A percentile compares a stretch with the other conserved stretches of the same genome.
These are phyloP conservation scores for Periconia sp. DNA, from an alignment of 2,329 filamentous ascomycete genomes.

Conservation along the genomic window DNA sequence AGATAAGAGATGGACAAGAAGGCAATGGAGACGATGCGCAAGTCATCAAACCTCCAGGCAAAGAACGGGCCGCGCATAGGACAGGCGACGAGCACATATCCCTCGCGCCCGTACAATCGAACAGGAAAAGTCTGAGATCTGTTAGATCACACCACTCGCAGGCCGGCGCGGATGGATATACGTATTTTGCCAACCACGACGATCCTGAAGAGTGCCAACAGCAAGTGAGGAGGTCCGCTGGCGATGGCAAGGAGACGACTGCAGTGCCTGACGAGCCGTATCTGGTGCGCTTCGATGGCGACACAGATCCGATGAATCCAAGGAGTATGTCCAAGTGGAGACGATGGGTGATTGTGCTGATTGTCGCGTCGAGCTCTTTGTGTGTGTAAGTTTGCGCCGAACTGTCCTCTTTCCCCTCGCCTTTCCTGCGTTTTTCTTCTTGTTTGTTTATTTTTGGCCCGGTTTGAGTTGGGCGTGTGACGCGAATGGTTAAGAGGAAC, in stretches of 20 bases:
- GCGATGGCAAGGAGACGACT: constrained; percentile 5
- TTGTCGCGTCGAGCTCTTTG: constrained; percentile 73
- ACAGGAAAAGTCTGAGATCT: constrained; percentile 15
- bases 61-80: not conserved
- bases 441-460: not conserved
- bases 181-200: constrained; percentile 33
- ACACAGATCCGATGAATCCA: constrained; percentile 73
- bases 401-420: not conserved
- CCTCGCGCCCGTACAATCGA: constrained; percentile 1
- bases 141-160: constrained; percentile 38
- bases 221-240: constrained; percentile 17
- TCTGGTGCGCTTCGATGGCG: constrained; percentile 75
- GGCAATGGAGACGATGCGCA: not conserved
- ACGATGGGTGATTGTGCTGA: constrained; percentile 78
- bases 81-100: not conserved
- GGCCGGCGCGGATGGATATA: constrained; percentile 43
- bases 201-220: constrained; percentile 12
- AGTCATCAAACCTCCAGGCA: not conserved
- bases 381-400: constrained; percentile 72
- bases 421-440: not conserved
- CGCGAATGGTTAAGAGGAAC: not conserved
- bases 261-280: constrained; percentile 51
- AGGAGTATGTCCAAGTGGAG: constrained; percentile 65
- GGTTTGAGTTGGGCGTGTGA: not conserved
- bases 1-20: constrained; percentile 6